These are phyloP conservation scores for Phytophthora aleatoria DNA, from an alignment of 352 stramenopile genomes.

Conservation along the genomic window DNA sequence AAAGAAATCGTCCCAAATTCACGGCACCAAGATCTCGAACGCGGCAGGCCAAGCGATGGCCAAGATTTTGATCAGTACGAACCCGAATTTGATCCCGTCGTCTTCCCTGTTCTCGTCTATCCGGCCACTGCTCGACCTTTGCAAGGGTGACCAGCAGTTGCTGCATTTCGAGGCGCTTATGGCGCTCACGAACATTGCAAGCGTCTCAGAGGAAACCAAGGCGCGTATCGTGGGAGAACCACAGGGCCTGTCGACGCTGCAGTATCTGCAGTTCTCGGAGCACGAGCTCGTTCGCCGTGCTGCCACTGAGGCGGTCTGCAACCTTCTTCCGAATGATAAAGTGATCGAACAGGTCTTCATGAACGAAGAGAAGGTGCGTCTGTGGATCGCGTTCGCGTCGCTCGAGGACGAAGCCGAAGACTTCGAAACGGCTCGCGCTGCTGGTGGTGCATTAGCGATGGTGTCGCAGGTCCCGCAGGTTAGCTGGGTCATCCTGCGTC, in stretches of 20 bases:
- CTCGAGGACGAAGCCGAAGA: conserved; percentile 92
- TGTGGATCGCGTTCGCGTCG: conserved; percentile 94
- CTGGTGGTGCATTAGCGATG: conserved; percentile 94
- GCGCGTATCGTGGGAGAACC: conserved; percentile 78
- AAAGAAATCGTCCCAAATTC: conserved; percentile 59
- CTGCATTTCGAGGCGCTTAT: conserved; percentile 95
- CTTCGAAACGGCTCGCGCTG: conserved; percentile 92
- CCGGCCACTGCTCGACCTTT: conserved; percentile 91
- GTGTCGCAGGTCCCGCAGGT: conserved; percentile 82
- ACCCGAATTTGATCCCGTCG: conserved; percentile 90
- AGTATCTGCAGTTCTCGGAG: conserved; percentile 96
- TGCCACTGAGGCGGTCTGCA: conserved; percentile 96
- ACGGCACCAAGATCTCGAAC: conserved; percentile 87
- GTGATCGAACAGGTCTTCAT: conserved; percentile 94
- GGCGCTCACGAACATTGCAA: conserved; percentile 97
- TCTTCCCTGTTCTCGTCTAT: conserved; percentile 82
- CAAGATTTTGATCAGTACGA: conserved; percentile 97
- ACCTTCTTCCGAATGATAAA: conserved; percentile 93
- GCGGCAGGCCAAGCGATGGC: conserved; percentile 92
- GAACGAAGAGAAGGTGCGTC: conserved; percentile 91
- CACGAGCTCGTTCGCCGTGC: conserved; percentile 96
- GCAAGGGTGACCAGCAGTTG: conserved; percentile 93
- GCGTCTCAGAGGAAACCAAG: conserved; percentile 94
- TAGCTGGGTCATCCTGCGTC: conserved; percentile 72
- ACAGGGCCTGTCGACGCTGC: conserved; percentile 73